Conservation (phyloP, 2,329 filamentous ascomycete species). For the Colletotrichum filicis region DNA sequence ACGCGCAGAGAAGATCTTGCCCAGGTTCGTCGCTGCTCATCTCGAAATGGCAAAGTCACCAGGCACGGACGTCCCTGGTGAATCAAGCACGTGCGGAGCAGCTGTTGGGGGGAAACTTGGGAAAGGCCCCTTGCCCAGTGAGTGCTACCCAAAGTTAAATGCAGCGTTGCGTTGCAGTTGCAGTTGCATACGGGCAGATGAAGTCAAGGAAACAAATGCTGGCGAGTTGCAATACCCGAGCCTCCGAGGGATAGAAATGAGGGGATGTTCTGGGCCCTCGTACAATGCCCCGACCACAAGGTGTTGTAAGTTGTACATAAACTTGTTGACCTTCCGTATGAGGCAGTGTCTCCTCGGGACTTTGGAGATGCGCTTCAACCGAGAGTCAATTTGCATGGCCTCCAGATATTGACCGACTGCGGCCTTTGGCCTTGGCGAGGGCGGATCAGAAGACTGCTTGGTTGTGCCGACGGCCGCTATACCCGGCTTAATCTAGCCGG, state of each 20-base stretch:
- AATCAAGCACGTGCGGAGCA: slow-evolving; percentile 25
- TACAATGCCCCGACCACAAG: not conserved
- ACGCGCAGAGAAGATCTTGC: slow-evolving; percentile 29
- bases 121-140: slow-evolving; percentile 8
- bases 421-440: not conserved
- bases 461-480: not conserved
- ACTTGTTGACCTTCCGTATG: not conserved
- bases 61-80: slow-evolving; percentile 11
- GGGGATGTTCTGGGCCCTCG: not conserved
- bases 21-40: slow-evolving; percentile 17
- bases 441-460: not conserved
- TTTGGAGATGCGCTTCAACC: not conserved
- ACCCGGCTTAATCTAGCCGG: not conserved
- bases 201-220: not conserved
- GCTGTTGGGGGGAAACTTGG: not conserved
- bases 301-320: not conserved
- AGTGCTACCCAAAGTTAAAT: slow-evolving; percentile 18
- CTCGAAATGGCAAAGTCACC: slow-evolving; percentile 12
- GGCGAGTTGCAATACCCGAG: not conserved
- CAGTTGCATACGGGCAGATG: slow-evolving; percentile 9
- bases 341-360: not conserved
- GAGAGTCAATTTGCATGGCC: not conserved
- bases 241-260: not conserved
- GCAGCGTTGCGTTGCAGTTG: not conserved
- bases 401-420: not conserved